A percentile compares a stretch with the other conserved stretches of the same genome.
Conservation (phyloP, 75 land plant genomes). For the Sequoia sempervirens region DNA sequence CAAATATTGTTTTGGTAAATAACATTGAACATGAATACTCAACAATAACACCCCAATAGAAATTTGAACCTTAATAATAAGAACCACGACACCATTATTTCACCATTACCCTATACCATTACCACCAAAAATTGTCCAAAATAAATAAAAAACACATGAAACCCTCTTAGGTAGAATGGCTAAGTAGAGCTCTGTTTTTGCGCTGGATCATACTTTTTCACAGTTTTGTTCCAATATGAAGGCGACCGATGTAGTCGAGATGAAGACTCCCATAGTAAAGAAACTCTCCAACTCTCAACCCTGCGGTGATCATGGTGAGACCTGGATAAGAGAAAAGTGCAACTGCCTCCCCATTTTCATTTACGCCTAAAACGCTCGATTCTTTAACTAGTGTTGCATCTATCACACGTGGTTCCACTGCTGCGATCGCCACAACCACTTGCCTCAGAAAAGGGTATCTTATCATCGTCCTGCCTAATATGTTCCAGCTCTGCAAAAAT, state of each 20-base stretch:
- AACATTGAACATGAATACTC: no score
- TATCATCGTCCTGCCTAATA: neutral
- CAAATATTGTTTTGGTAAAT: no score
- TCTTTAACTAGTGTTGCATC: neutral
- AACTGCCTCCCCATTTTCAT: conserved; percentile 39
- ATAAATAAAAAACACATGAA: no score
- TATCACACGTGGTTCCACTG: neutral
- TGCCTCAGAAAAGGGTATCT: conserved; percentile 37
- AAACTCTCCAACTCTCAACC: conserved; percentile 39
- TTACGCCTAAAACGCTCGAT: conserved; percentile 31
- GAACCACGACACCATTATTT: no score
- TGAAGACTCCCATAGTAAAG: conserved; percentile 12
- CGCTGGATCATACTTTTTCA: no score
- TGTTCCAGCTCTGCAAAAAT: neutral
- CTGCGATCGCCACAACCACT: conserved; percentile 11
- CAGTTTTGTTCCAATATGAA: neutral
- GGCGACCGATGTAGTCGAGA: neutral
- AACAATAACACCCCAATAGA: no score
- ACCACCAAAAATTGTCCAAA: no score
- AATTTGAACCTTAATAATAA: no score
- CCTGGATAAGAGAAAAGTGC: conserved; percentile 36
- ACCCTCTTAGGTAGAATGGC: no score
- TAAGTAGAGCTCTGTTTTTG: no score
- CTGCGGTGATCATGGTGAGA: conserved; percentile 24
- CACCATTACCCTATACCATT: no score